These are phyloP conservation scores for Sclerotinia glacialis DNA, from an alignment of 2,329 filamentous ascomycete species.

Conservation along the genomic window DNA sequence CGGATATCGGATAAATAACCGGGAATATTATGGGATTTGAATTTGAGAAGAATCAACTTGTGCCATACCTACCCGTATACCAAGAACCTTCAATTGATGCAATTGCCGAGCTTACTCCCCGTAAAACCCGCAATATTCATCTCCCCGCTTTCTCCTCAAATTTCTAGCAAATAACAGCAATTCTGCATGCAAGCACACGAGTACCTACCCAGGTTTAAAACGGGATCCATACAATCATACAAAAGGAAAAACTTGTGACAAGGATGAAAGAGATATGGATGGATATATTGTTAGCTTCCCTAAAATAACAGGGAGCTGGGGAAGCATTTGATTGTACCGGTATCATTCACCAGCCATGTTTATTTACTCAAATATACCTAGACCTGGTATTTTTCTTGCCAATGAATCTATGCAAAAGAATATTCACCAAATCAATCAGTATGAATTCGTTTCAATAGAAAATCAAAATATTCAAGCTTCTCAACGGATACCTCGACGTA, in stretches of 20 bases:
- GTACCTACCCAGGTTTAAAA: too few relatives aligned
- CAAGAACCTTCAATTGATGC: too few relatives aligned
- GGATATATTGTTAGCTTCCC: too few relatives aligned
- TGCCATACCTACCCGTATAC: too few relatives aligned
- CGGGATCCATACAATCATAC: not conserved
- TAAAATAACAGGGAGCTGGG: not conserved
- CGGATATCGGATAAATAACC: not conserved
- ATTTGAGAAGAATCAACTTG: not conserved
- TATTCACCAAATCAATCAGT: not conserved
- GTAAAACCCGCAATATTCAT: slow-evolving; percentile 14
- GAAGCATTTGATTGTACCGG: not conserved
- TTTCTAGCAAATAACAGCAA: not conserved
- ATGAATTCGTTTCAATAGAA: not conserved
- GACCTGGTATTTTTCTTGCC: not conserved
- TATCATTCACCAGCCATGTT: not conserved
- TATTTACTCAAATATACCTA: not conserved
- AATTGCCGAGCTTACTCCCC: not conserved
- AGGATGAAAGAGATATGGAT: not conserved
- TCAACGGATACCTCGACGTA: not conserved
- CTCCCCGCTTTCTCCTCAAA: slow-evolving; percentile 1
- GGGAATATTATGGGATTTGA: not conserved
- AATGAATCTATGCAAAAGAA: not conserved
- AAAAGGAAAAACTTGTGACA: not conserved
- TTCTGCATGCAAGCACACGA: not conserved
- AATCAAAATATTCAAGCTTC: not conserved